Conservation (phyloP, 352 stramenopile genomes). For the Detonula confervacea region DNA sequence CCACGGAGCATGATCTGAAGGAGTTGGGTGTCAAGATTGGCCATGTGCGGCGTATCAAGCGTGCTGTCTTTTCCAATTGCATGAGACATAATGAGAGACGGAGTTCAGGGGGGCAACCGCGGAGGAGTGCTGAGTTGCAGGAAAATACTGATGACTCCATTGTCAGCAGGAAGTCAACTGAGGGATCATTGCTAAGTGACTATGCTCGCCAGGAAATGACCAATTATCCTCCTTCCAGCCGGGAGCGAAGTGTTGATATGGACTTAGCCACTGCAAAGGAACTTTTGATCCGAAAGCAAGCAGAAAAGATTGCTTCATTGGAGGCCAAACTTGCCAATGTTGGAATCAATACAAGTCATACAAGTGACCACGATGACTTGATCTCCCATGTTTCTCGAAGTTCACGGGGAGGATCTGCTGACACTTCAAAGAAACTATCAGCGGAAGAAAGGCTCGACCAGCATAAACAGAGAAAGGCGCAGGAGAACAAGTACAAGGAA, state of each 20-base stretch:
- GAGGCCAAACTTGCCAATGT: slow-evolving; percentile 50
- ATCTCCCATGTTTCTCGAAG: slow-evolving; percentile 20
- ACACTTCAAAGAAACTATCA: slow-evolving; percentile 51
- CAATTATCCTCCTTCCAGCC: slow-evolving; percentile 28
- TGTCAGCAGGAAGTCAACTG: slow-evolving; percentile 18
- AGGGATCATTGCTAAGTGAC: slow-evolving; percentile 51
- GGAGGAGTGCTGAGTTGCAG: too few relatives aligned
- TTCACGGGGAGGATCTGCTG: slow-evolving; percentile 39
- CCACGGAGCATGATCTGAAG: slow-evolving; percentile 56
- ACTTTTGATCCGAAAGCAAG: slow-evolving; percentile 51
- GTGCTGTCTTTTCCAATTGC: slow-evolving; percentile 45
- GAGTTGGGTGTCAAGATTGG: slow-evolving; percentile 63
- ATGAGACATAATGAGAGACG: slow-evolving; percentile 40
- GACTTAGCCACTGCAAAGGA: slow-evolving; percentile 37
- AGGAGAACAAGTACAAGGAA: slow-evolving; percentile 68
- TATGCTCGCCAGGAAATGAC: slow-evolving; percentile 49
- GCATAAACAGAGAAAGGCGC: slow-evolving; percentile 58
- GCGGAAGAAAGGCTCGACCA: slow-evolving; percentile 59
- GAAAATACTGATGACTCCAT: slow-evolving; percentile 16
- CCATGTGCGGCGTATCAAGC: slow-evolving; percentile 60
- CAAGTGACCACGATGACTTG: slow-evolving; percentile 15
- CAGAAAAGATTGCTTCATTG: slow-evolving; percentile 58
- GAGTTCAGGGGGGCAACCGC: slow-evolving; percentile 1
- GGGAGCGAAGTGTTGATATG: slow-evolving; percentile 28
- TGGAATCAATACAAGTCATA: neutral